Percentiles rank a stretch among this genome's conserved stretches.
Evolutionary conservation across 176 grass and related monocot species (phyloP).

Genomic region (Carex myosuroides): DNA sequence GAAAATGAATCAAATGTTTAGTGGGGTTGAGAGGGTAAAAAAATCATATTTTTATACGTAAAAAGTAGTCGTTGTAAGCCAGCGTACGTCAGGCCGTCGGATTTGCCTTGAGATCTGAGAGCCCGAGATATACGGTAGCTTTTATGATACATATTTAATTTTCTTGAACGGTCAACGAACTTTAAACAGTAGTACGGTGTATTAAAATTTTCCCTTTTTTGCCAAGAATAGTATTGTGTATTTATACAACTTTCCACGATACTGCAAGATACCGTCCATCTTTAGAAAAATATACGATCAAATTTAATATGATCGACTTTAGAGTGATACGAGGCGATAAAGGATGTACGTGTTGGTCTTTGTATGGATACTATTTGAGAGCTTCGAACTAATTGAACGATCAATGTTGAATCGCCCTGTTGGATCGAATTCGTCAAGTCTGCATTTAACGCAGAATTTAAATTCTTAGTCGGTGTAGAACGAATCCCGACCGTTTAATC

Average conservation of each 20-base stretch:
- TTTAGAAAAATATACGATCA: background rate
- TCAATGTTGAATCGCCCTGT: no score
- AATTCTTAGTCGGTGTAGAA: no score
- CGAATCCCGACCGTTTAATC: no score
- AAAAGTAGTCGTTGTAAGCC: background rate
- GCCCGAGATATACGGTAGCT: slow-evolving; percentile 1
- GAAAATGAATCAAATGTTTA: background rate
- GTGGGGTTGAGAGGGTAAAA: background rate
- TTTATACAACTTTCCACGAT: background rate
- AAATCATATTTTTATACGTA: background rate
- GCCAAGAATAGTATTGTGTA: background rate
- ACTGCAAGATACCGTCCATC: background rate
- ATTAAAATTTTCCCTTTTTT: background rate
- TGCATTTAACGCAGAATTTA: no score
- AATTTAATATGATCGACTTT: background rate
- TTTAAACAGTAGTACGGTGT: background rate
- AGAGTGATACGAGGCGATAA: background rate
- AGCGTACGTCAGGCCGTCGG: background rate
- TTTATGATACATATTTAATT: slow-evolving; percentile 10
- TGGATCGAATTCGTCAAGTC: no score
- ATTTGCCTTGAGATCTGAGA: background rate
- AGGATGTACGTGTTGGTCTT: background rate
- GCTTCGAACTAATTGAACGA: no score
- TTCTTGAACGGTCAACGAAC: background rate
- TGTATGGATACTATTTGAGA: background rate